These are phyloP conservation scores for Protomyces arabidopsidicola DNA, from an alignment of 1,139 yeast genomes.

Conservation along the genomic window DNA sequence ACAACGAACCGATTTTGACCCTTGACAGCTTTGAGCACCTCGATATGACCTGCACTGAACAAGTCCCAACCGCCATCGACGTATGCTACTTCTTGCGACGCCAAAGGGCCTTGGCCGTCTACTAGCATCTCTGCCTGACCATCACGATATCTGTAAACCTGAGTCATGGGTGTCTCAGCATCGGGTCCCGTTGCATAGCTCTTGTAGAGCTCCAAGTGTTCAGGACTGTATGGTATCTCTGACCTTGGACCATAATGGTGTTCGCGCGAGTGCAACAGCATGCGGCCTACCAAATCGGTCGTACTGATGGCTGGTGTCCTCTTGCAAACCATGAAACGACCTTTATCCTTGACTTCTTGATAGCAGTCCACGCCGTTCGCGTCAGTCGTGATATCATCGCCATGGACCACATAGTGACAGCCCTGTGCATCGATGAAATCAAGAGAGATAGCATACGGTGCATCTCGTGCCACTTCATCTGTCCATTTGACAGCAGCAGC, in stretches of 20 bases:
- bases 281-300: slow-evolving; percentile 90
- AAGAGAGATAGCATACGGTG: slow-evolving; percentile 96
- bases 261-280: slow-evolving; percentile 57
- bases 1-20: slow-evolving; percentile 48
- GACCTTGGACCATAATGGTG: slow-evolving; percentile 47
- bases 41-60: slow-evolving; percentile 90
- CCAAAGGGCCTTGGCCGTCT: slow-evolving; percentile 28
- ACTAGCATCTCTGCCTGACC: slow-evolving; percentile 35
- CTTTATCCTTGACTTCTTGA: slow-evolving; percentile 55
- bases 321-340: slow-evolving; percentile 74
- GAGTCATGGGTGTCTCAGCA: slow-evolving; percentile 16
- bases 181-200: slow-evolving; percentile 36
- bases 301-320: slow-evolving; percentile 92
- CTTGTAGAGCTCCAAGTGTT: slow-evolving; percentile 6
- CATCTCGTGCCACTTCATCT: slow-evolving; percentile 62
- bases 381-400: slow-evolving; percentile 95
- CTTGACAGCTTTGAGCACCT: slow-evolving; percentile 51
- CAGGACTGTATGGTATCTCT: slow-evolving; percentile 10
- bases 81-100: slow-evolving; percentile 43
- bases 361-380: slow-evolving; percentile 93
- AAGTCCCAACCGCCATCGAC: slow-evolving; percentile 87
- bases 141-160: slow-evolving; percentile 24
- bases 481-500: slow-evolving; percentile 92
- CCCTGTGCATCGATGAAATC: slow-evolving; percentile 65
- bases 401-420: slow-evolving; percentile 89